phyloP scores from a whole-genome alignment of 2,329 filamentous ascomycete species.

The Sclerotinia borealis region DNA sequence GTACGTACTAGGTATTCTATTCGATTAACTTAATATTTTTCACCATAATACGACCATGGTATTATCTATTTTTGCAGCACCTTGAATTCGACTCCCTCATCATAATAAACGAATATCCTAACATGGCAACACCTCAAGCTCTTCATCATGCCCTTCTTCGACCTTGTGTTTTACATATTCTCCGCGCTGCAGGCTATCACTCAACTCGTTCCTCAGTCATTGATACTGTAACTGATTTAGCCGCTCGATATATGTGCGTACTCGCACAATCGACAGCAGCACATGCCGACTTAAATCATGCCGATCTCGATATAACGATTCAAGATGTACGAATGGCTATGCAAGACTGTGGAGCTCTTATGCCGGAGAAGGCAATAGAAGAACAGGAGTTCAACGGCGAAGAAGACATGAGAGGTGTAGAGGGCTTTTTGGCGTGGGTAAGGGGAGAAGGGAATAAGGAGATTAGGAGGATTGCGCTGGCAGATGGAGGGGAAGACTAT shows the following conservation, averaged over 20 bases:
- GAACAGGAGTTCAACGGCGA: conserved; percentile 59
- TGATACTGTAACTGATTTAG: conserved; percentile 81
- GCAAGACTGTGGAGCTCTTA: conserved; percentile 70
- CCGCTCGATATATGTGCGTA: conserved; percentile 70
- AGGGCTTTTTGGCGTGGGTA: conserved; percentile 76
- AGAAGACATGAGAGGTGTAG: conserved; percentile 74
- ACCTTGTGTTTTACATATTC: conserved; percentile 81
- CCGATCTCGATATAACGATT: conserved; percentile 59
- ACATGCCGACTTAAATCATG: conserved; percentile 56
- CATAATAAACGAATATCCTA: conserved; percentile 4
- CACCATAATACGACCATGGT: conserved; percentile 23
- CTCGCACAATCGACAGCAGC: conserved; percentile 67
- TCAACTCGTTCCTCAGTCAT: conserved; percentile 73
- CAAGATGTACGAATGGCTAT: conserved; percentile 82
- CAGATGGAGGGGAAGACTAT: conserved; percentile 61
- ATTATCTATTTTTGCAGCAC: conserved; percentile 15
- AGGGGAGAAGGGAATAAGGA: conserved; percentile 67
- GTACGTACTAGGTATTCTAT: too few species aligned
- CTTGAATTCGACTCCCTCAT: conserved; percentile 20
- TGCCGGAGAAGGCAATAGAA: conserved; percentile 58
- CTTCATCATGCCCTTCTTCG: conserved; percentile 75
- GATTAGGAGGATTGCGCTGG: conserved; percentile 72
- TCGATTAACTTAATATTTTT: neutral
- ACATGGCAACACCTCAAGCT: conserved; percentile 39
- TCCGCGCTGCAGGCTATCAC: conserved; percentile 87